A percentile compares a stretch with the other conserved stretches of the same genome.
phyloP scores from a whole-genome alignment of 2,329 filamentous ascomycete genomes.

The Hypoxylon sp. region DNA sequence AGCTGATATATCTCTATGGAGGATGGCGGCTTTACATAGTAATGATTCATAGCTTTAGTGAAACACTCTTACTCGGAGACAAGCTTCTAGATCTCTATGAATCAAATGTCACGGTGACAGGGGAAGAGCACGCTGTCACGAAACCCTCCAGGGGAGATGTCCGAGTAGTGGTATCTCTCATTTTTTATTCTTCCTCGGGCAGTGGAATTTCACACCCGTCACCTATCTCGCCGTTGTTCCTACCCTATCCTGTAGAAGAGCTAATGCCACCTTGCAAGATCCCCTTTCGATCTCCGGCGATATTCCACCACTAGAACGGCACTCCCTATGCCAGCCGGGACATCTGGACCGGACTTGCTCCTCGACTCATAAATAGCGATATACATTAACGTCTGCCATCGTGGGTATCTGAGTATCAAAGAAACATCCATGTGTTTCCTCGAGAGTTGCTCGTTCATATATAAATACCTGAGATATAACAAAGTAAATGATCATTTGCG shows the following conservation, averaged over 20 bases:
- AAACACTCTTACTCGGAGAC: constrained; percentile 3
- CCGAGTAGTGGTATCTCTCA: background rate
- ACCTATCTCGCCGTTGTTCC: background rate
- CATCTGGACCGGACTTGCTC: constrained; percentile 10
- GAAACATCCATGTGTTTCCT: constrained; percentile 8
- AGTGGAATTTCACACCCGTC: background rate
- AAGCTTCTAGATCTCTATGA: constrained; percentile 7
- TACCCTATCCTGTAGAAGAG: constrained; percentile 32
- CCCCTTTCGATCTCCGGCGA: constrained; percentile 7
- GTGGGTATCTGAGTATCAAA: constrained; percentile 34
- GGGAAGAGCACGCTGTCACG: background rate
- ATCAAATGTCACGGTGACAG: constrained; percentile 13
- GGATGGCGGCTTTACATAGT: too few relatives aligned
- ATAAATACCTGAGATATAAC: background rate
- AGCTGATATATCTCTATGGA: too few relatives aligned
- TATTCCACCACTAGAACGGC: background rate
- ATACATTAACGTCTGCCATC: constrained; percentile 21
- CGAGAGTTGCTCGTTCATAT: constrained; percentile 21
- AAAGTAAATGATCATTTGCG: background rate
- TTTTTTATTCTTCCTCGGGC: background rate
- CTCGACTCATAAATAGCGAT: constrained; percentile 2
- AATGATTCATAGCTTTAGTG: too few relatives aligned
- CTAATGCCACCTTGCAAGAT: constrained; percentile 5
- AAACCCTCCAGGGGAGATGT: background rate
- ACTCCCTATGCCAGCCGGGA: constrained; percentile 7